Conservation (phyloP, 202 grass and related monocot genomes). For the Schoenoplectus triqueter region DNA sequence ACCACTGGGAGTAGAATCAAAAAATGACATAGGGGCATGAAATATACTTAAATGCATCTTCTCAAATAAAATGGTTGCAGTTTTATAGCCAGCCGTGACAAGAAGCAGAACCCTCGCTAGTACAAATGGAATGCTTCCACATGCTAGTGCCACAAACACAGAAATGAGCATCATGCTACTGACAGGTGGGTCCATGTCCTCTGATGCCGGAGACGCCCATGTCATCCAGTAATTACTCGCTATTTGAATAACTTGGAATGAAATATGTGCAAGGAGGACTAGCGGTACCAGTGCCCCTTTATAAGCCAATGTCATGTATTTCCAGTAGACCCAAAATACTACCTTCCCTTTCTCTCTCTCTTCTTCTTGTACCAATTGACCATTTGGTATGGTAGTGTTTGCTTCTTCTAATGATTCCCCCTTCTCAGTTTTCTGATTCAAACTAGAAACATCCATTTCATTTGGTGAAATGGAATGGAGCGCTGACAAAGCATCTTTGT, state of each 20-base stretch:
- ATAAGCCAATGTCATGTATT: slow-evolving; percentile 71
- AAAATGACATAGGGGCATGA: slow-evolving; percentile 86
- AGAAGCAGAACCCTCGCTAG: slow-evolving; percentile 62
- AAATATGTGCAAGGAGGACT: slow-evolving; percentile 66
- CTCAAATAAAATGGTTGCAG: slow-evolving; percentile 71
- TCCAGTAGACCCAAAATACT: slow-evolving; percentile 85
- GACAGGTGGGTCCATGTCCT: slow-evolving; percentile 57
- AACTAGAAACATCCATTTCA: slow-evolving; percentile 13
- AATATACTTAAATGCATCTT: slow-evolving; percentile 85
- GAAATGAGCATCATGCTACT: slow-evolving; percentile 57
- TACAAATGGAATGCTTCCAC: slow-evolving; percentile 60
- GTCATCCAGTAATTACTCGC: slow-evolving; percentile 90
- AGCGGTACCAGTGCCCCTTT: slow-evolving; percentile 67
- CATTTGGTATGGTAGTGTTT: slow-evolving; percentile 42
- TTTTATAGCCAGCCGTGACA: slow-evolving; percentile 72
- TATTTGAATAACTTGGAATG: slow-evolving; percentile 76
- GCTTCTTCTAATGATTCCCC: slow-evolving; percentile 40
- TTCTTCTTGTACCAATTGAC: slow-evolving; percentile 85
- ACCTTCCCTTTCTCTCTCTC: slow-evolving; percentile 85
- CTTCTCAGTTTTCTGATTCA: slow-evolving; percentile 41
- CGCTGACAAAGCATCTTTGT: slow-evolving; percentile 62
- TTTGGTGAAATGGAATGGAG: slow-evolving; percentile 39
- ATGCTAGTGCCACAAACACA: slow-evolving; percentile 61
- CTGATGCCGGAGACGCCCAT: slow-evolving; percentile 69
- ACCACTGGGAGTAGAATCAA: slow-evolving; percentile 85